A percentile compares a stretch with the other conserved stretches of the same genome.
These are phyloP conservation scores for Cudoniella acicularis DNA, from an alignment of 495 filamentous ascomycete genomes.

Conservation along the genomic window DNA sequence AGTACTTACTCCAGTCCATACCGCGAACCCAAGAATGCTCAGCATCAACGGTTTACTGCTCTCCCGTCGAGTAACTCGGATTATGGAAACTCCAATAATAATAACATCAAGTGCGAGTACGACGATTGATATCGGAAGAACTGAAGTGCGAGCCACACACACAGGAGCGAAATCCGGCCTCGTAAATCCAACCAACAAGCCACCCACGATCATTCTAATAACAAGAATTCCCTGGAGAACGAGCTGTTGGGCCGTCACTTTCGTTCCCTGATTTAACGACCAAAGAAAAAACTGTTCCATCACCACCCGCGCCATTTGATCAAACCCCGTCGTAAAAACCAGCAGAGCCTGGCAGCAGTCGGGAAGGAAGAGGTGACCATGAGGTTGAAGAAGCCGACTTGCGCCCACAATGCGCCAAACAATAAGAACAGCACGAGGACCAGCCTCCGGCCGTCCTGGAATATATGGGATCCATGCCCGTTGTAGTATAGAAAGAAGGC, in stretches of 20 bases:
- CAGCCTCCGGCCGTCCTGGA: conserved; percentile 59
- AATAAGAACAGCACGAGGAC: conserved; percentile 53
- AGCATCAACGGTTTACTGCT: conserved; percentile 36
- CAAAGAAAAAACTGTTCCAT: conserved; percentile 51
- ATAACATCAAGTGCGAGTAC: conserved; percentile 41
- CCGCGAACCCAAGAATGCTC: conserved; percentile 36
- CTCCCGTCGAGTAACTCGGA: conserved; percentile 26
- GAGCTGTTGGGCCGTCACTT: conserved; percentile 26
- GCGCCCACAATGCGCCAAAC: conserved; percentile 48
- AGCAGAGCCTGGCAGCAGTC: conserved; percentile 45
- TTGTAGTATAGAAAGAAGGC: conserved; percentile 48
- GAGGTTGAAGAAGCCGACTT: conserved; percentile 43
- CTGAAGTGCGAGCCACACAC: conserved; percentile 43
- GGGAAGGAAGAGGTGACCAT: conserved; percentile 38
- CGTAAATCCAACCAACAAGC: conserved; percentile 46
- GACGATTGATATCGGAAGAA: conserved; percentile 39
- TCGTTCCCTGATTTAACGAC: conserved; percentile 27
- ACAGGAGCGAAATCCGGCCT: conserved; percentile 44
- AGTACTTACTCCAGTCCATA: conserved; percentile 46
- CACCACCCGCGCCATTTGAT: conserved; percentile 46
- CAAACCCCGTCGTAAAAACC: conserved; percentile 46
- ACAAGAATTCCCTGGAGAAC: conserved; percentile 37
- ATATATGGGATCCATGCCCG: conserved; percentile 44
- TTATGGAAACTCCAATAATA: conserved; percentile 37
- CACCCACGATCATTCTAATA: conserved; percentile 42